Conservation (phyloP, 2,329 filamentous ascomycete species). For the Paecilomyces niveus region DNA sequence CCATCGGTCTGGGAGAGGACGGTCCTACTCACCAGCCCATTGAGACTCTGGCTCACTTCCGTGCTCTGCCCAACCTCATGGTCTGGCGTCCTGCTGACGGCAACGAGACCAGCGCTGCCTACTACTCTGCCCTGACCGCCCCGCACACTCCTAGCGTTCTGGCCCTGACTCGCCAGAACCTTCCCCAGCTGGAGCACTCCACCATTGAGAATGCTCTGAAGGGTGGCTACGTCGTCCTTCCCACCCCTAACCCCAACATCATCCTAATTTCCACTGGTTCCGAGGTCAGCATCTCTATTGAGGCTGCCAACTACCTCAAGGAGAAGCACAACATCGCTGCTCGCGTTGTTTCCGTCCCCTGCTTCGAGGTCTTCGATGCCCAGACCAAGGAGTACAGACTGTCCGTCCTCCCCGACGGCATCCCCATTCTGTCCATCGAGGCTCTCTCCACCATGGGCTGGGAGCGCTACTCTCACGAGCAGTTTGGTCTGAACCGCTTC, state of each 20-base stretch:
- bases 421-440: conserved; percentile 88
- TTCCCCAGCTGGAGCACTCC: conserved; percentile 93
- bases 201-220: conserved; percentile 83
- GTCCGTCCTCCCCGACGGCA: conserved; percentile 84
- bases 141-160: conserved; percentile 88
- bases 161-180: conserved; percentile 93
- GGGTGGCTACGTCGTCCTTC: conserved; percentile 88
- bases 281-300: conserved; percentile 88
- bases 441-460: conserved; percentile 96
- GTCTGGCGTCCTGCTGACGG: conserved; percentile 98
- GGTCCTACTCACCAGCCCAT: conserved; percentile 98
- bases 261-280: conserved; percentile 93
- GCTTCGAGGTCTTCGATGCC: conserved; percentile 92
- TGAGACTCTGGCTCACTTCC: conserved; percentile 97
- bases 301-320: conserved; percentile 83
- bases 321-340: conserved; percentile 82
- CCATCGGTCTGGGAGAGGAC: conserved; percentile 97
- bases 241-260: conserved; percentile 74
- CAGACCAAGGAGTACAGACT: conserved; percentile 95
- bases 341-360: conserved; percentile 91
- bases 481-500: conserved; percentile 98
- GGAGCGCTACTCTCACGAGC: conserved; percentile 99
- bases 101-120: conserved; percentile 96
- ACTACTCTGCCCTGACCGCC: conserved; percentile 89
- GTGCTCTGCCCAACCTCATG: conserved; percentile 97